Conservation (phyloP, 2,329 filamentous ascomycete genomes). For the Fusarium cicatricum region DNA sequence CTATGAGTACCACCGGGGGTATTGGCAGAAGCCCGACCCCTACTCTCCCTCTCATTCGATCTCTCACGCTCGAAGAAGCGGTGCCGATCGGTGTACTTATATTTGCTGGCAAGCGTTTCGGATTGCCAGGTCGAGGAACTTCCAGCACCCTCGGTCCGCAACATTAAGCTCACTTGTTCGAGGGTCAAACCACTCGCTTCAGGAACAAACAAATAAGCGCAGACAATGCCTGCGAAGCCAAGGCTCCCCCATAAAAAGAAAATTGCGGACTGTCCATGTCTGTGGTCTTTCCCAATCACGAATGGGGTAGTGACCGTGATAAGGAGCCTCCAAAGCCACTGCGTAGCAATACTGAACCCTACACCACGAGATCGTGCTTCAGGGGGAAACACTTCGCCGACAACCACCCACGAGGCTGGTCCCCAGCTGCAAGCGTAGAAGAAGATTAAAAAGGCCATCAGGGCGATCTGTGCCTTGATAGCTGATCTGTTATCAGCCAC, state of each 20-base stretch:
- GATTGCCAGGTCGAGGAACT: neutral
- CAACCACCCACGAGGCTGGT: neutral
- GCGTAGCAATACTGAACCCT: neutral
- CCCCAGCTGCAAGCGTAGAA: neutral
- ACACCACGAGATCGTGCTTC: neutral
- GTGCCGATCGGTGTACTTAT: too few relatives aligned
- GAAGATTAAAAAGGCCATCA: neutral
- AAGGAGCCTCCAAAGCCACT: neutral
- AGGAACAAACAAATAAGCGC: neutral
- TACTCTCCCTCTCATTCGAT: too few relatives aligned
- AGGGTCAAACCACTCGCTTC: neutral
- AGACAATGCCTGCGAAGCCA: neutral
- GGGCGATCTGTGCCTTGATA: neutral
- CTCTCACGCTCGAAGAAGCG: too few relatives aligned
- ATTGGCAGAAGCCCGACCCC: too few relatives aligned
- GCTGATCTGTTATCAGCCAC: neutral
- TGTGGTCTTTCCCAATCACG: neutral
- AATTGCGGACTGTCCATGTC: neutral
- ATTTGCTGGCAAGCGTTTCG: neutral
- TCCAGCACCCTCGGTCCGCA: neutral
- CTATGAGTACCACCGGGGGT: too few relatives aligned
- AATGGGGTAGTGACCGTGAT: neutral
- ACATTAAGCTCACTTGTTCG: neutral
- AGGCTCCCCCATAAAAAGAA: neutral
- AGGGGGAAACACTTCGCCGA: neutral